Percentiles rank a stretch among this genome's conserved stretches.
These are phyloP conservation scores for Phytopythium montanum DNA, from an alignment of 352 stramenopile species.

Conservation along the genomic window DNA sequence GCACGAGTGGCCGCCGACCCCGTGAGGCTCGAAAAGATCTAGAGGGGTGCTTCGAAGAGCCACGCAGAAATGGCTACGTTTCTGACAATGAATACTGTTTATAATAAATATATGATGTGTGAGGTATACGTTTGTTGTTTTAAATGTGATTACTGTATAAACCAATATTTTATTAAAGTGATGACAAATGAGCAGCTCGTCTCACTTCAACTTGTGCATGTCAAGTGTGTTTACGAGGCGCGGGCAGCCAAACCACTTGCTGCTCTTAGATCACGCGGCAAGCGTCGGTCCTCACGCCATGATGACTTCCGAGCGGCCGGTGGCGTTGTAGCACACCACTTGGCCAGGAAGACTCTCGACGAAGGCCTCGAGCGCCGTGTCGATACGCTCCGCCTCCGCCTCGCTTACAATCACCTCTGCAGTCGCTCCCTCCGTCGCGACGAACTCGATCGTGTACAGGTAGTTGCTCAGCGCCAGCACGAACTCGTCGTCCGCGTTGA, in stretches of 20 bases:
- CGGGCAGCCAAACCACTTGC: no score
- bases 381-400: conserved; percentile 43
- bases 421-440: conserved; percentile 26
- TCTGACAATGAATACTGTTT: no score
- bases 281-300: background rate
- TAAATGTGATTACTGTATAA: no score
- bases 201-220: no score
- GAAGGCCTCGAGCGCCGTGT: conserved; percentile 42
- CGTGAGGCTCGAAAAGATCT: no score
- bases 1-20: background rate
- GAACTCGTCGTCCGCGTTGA: conserved; percentile 55
- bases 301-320: conserved; percentile 1
- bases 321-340: conserved; percentile 6
- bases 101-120: no score
- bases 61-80: no score
- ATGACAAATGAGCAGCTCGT: no score
- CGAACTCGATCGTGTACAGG: conserved; percentile 52
- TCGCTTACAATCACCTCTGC: conserved; percentile 38
- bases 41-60: background rate
- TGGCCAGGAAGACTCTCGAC: conserved; percentile 6
- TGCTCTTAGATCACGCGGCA: no score
- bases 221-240: no score
- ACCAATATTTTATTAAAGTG: no score
- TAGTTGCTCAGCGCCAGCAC: conserved; percentile 56
- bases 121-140: no score